phyloP scores from a whole-genome alignment of 371 early-diverging fungal species.

The Syncephalastrum sp. region DNA sequence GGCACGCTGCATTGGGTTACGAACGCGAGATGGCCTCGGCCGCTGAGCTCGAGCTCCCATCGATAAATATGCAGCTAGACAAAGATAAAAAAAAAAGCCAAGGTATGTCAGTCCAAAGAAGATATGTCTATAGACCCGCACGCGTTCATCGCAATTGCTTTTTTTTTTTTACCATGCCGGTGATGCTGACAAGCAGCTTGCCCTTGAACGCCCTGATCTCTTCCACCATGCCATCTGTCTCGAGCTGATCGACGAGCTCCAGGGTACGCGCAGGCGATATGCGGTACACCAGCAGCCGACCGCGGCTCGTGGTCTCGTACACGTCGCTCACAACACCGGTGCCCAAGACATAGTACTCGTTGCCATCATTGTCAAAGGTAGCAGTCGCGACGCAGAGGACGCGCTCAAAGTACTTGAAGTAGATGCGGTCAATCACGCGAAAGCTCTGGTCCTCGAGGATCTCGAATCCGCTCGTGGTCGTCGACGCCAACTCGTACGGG shows the following conservation, averaged over 20 bases:
- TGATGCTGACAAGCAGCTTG: conserved; percentile 54
- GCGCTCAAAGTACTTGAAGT: conserved; percentile 46
- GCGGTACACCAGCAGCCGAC: conserved; percentile 60
- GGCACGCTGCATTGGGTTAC: conserved; percentile 26
- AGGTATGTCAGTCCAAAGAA: no score
- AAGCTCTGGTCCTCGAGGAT: conserved; percentile 76
- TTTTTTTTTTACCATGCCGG: conserved; percentile 56
- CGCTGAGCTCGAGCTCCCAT: conserved; percentile 34
- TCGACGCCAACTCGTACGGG: conserved; percentile 16
- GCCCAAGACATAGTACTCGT: conserved; percentile 57
- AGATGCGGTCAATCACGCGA: conserved; percentile 43
- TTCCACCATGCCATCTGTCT: conserved; percentile 55
- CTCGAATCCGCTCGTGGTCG: conserved; percentile 51
- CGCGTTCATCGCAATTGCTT: neutral
- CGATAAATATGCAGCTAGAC: conserved; percentile 29
- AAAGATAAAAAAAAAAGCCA: neutral
- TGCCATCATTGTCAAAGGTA: conserved; percentile 39
- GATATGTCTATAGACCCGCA: neutral
- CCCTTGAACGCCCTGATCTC: conserved; percentile 47
- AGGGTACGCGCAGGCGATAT: conserved; percentile 40
- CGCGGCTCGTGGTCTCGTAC: conserved; percentile 52
- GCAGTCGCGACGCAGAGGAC: conserved; percentile 34
- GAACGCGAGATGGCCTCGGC: conserved; percentile 22
- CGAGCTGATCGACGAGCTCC: conserved; percentile 33
- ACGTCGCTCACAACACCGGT: conserved; percentile 54